These are phyloP conservation scores for Pseudogymnoascus sp. DNA, from an alignment of 2,329 filamentous ascomycete species.

Conservation along the genomic window DNA sequence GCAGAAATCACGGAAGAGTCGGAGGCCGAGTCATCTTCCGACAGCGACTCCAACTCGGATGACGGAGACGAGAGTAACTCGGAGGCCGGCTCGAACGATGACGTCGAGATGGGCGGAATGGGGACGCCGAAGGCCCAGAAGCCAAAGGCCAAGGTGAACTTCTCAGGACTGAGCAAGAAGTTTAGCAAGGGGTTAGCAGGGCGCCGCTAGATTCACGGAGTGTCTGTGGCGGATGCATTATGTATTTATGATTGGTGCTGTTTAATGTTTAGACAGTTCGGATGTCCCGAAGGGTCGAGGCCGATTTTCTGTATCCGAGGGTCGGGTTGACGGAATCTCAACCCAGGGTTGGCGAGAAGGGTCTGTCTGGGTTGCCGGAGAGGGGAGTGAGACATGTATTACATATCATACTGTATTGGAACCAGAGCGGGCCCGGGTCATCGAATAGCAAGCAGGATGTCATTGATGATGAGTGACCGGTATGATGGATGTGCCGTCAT, in stretches of 20 bases:
- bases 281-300: not conserved
- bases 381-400: conserved; percentile 9
- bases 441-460: not conserved
- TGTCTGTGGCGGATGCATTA: not conserved
- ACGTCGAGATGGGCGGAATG: not conserved
- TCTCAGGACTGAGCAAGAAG: not conserved
- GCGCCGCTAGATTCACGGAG: not conserved
- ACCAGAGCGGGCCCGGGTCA: not conserved
- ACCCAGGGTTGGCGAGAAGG: not conserved
- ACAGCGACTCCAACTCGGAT: not conserved
- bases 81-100: not conserved
- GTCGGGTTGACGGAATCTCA: not conserved
- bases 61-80: conserved; percentile 1
- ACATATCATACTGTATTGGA: conserved; percentile 1
- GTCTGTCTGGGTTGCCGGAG: conserved; percentile 2
- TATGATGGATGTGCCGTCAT: conserved; percentile 3
- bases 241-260: not conserved
- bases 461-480: conserved; percentile 6
- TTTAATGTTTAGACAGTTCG: not conserved
- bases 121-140: not conserved
- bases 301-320: not conserved
- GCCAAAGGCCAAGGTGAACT: conserved; percentile 9
- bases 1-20: not conserved
- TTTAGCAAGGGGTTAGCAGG: not conserved
- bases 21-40: not conserved